Base-by-base conservation (phyloP, 768 basidiomycete species). In the Pleurotus citrinopileatus region DNA sequence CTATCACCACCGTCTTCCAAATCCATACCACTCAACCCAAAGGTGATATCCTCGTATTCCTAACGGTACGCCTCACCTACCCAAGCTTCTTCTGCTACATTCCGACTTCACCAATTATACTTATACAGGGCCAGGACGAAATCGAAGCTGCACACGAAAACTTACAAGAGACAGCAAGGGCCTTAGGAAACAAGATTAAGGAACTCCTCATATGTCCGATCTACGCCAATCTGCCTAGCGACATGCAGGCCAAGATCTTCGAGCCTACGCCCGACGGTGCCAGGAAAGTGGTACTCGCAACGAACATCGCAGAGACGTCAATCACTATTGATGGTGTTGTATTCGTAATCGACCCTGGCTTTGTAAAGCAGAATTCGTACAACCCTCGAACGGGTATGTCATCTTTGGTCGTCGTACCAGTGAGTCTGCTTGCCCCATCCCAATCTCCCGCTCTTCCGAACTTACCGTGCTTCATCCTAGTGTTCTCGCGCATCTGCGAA, bases 281-380 rank as follows among this genome's bases (percentile, higher is more conserved):
- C 23, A 80, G 97, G 54, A 99, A 99, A 72, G 95, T 99, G 43
- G 97, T 99, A 17, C 77, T 99, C 25, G 97, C 97, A 2, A 99
- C 97, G 19, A 99, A 99, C 65, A 98, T 99, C 59, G 97, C 97
- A n/a, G 97, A 99, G 71, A 99, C 97, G 3, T 95, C 93, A 4
- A 99, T 99, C 67, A 99, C 97, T 6, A 99, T 99, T 60, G 97
- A 98, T 52, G 97, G 97, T 25, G 97, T 99, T 4, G 96, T 98
- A 2, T 99, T 97, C 67, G 97, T 99, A 36, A 98, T 99, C 59
- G 97, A 99, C 67, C 97, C 97, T 2, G 97, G 97, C 10, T 98
- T 98, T 63, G 96, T 98, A 61, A 99, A 99, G 75, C 97, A 99
- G 67, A 98, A 99, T 68, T 89, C 94, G 36, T 99, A 97, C 67